These are phyloP conservation scores for Echites panduratus DNA, from an alignment of 257 asterid species.

Conservation along the genomic window DNA sequence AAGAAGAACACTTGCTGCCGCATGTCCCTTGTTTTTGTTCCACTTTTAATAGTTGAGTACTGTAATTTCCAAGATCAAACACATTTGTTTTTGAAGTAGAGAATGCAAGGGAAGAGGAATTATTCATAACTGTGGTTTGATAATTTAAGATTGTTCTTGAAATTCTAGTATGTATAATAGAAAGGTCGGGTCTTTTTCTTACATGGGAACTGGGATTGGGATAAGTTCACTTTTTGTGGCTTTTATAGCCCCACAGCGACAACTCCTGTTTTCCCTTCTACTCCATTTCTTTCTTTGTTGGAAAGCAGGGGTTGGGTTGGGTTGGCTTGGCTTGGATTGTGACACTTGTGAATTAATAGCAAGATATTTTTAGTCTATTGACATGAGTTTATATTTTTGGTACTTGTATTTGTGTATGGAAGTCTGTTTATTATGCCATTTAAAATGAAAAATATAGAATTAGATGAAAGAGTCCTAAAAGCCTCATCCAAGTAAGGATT, in stretches of 20 bases:
- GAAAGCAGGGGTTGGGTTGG: no score
- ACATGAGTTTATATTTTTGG: no score
- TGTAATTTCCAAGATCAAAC: slow-evolving; percentile 6
- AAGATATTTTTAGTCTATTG: neutral
- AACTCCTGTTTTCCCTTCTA: neutral
- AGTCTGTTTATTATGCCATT: no score
- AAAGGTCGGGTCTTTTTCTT: neutral
- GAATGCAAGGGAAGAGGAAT: neutral
- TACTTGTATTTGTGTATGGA: no score
- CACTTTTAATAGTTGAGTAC: neutral
- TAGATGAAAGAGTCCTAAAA: no score
- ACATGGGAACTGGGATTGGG: neutral
- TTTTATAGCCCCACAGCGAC: neutral
- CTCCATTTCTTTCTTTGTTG: neutral
- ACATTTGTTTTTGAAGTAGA: neutral
- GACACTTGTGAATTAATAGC: no score
- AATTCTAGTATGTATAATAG: neutral
- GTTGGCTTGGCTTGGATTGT: no score
- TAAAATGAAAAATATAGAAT: no score
- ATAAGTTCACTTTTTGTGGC: neutral
- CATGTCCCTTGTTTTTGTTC: neutral
- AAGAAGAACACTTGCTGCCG: neutral
- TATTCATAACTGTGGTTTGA: neutral
- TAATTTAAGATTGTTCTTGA: neutral
- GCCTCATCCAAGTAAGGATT: no score